These are phyloP conservation scores for Cercospora sojina DNA, from an alignment of 2,329 filamentous ascomycete genomes.

Conservation along the genomic window DNA sequence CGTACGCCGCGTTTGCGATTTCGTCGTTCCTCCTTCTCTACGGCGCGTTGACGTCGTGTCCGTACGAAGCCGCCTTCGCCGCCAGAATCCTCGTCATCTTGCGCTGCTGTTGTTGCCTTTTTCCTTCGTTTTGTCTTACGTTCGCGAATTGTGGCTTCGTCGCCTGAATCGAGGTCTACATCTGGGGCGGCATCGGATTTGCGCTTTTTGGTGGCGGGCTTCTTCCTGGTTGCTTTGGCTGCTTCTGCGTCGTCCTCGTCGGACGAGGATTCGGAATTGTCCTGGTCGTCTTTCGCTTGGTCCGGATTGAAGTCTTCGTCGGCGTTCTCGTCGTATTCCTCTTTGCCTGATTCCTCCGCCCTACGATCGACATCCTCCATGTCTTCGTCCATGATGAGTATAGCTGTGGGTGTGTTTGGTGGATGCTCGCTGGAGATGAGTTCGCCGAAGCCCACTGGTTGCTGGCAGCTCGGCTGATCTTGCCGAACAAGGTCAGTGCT, in stretches of 20 bases:
- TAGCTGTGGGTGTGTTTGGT: neutral
- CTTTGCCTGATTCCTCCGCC: constrained; percentile 32
- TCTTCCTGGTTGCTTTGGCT: constrained; percentile 1
- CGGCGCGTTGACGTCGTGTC: constrained; percentile 54
- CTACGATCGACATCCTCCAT: constrained; percentile 19
- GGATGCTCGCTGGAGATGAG: neutral
- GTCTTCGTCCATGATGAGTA: constrained; percentile 14
- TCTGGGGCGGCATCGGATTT: constrained; percentile 39
- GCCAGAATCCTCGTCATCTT: constrained; percentile 39
- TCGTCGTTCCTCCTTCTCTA: constrained; percentile 51
- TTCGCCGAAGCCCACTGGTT: neutral
- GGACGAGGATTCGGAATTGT: constrained; percentile 38
- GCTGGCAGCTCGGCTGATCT: neutral
- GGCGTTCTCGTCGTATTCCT: constrained; percentile 45
- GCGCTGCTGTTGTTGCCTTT: constrained; percentile 31
- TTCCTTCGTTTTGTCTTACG: constrained; percentile 44
- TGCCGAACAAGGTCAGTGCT: constrained; percentile 4
- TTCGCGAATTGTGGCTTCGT: constrained; percentile 56
- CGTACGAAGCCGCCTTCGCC: constrained; percentile 54
- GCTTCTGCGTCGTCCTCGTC: constrained; percentile 36
- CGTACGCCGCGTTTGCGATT: constrained; percentile 45
- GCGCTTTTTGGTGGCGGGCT: constrained; percentile 37
- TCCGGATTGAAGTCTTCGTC: constrained; percentile 48
- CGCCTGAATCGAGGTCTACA: constrained; percentile 53
- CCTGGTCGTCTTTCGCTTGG: constrained; percentile 34